These are phyloP conservation scores for Amylocarpus encephaloides DNA, from an alignment of 2,329 filamentous ascomycete genomes.

Conservation along the genomic window DNA sequence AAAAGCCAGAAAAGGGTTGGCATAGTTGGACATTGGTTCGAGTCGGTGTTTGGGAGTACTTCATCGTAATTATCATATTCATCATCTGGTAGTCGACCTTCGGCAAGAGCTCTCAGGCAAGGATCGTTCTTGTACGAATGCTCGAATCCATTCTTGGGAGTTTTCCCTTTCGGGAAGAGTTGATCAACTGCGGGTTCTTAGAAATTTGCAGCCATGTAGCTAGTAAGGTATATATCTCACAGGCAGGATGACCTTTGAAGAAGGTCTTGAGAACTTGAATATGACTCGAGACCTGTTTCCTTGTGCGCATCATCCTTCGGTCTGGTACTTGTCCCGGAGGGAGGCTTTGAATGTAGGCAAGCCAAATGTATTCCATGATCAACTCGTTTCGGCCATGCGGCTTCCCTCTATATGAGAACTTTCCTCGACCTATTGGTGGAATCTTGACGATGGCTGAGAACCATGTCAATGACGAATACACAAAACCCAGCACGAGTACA, in stretches of 20 bases:
- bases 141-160: constrained; percentile 48
- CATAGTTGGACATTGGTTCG: constrained; percentile 14
- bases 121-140: constrained; percentile 59
- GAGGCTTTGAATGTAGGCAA: constrained; percentile 36
- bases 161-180: constrained; percentile 48
- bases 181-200: constrained; percentile 36
- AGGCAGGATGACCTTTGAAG: constrained; percentile 55
- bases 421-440: constrained; percentile 59
- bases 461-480: constrained; percentile 16
- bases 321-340: constrained; percentile 41
- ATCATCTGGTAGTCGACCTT: constrained; percentile 31
- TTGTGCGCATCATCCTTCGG: constrained; percentile 37
- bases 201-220: not conserved
- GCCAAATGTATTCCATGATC: constrained; percentile 62
- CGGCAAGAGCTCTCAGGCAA: constrained; percentile 54
- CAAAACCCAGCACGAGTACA: constrained; percentile 23
- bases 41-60: not conserved
- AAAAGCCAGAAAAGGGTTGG: constrained; percentile 27
- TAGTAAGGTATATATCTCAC: constrained; percentile 39
- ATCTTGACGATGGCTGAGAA: constrained; percentile 54
- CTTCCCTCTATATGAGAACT: constrained; percentile 58
- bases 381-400: constrained; percentile 64
- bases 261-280: constrained; percentile 66
- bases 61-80: constrained; percentile 17
- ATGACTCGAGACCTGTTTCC: constrained; percentile 65